Conservation (phyloP, 441 rosid species). For the Corymbia citriodora region DNA sequence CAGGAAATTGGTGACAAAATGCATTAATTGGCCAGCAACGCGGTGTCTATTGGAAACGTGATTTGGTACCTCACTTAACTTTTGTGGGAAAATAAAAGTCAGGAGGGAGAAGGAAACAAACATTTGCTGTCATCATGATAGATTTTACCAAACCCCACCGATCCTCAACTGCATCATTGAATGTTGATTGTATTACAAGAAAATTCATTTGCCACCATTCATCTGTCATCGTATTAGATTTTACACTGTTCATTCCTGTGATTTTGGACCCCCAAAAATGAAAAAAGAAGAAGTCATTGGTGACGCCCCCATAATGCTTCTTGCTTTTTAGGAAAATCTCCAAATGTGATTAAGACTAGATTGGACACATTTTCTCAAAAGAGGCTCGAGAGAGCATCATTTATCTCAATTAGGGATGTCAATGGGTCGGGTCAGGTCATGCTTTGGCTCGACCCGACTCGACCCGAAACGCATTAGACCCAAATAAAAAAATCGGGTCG, state of each 20-base stretch:
- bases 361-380: not conserved
- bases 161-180: not conserved
- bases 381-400: not conserved
- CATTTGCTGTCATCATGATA: not conserved
- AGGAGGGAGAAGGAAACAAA: too few relatives aligned
- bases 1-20: not conserved
- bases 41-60: not conserved
- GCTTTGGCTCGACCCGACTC: too few relatives aligned
- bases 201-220: not conserved
- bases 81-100: not conserved
- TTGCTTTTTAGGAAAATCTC: not conserved
- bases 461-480: too few relatives aligned
- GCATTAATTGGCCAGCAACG: not conserved
- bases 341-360: rapidly evolving
- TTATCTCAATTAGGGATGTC: too few relatives aligned
- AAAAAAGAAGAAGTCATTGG: rapidly evolving
- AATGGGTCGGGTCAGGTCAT: too few relatives aligned
- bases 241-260: not conserved
- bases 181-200: not conserved
- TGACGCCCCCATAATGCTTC: not conserved
- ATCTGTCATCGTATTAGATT: not conserved
- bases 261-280: not conserved
- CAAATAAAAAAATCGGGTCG: too few relatives aligned
- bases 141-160: not conserved
- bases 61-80: not conserved